Evolutionary conservation across 176 grass and related monocot genomes (phyloP).

Genomic region (Lolium multiflorum): DNA sequence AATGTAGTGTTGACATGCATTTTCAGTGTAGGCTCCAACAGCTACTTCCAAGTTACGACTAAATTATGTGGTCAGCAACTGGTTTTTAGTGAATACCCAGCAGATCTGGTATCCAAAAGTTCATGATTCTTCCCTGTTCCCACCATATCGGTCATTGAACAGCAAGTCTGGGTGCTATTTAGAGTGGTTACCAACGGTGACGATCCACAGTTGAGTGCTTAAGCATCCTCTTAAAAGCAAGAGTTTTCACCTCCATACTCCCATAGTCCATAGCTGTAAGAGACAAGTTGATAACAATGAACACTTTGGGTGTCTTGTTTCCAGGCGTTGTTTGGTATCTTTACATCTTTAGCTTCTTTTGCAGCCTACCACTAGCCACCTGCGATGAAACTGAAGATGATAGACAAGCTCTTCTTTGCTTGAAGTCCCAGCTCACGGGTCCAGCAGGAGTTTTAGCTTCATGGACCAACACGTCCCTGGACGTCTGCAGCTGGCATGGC

Average conservation of each 20-base stretch:
- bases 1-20: not conserved
- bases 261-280: not conserved
- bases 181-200: not conserved
- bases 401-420: constrained; percentile 45
- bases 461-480: constrained; percentile 46
- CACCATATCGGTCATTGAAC: not conserved
- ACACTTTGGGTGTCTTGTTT: not conserved
- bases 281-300: not conserved
- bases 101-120: not conserved
- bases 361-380: not conserved
- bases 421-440: constrained; percentile 40
- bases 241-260: not conserved
- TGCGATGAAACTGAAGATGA: not conserved
- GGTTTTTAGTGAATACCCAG: not conserved
- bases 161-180: not conserved
- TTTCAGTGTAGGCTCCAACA: not conserved
- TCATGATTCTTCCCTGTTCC: not conserved
- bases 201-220: not conserved
- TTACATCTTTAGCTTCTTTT: not conserved
- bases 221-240: not conserved
- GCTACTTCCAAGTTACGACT: not conserved
- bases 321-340: not conserved
- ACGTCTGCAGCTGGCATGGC: constrained; percentile 48
- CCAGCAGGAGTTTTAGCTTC: constrained; percentile 17
- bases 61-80: not conserved